phyloP scores from a whole-genome alignment of 75 land plant genomes.

The Sequoia sempervirens region DNA sequence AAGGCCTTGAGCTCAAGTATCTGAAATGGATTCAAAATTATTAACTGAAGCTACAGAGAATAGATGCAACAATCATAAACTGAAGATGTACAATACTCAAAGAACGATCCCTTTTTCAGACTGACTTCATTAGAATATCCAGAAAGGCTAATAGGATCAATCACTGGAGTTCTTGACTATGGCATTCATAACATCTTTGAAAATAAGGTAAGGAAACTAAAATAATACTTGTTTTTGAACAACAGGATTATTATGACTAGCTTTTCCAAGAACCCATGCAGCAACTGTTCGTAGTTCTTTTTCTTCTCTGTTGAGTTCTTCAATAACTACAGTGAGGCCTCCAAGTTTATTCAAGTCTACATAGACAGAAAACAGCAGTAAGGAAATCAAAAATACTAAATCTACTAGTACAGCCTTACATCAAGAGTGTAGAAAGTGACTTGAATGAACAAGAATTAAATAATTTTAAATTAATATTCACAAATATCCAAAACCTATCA shows the following conservation, averaged over 20 bases:
- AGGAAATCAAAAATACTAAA: not conserved
- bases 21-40: slow-evolving; percentile 23
- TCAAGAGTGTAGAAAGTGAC: not conserved
- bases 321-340: slow-evolving; percentile 57
- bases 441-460: not conserved
- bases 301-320: slow-evolving; percentile 66
- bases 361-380: not conserved
- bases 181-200: not conserved
- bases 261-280: slow-evolving; percentile 95
- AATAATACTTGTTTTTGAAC: slow-evolving; percentile 74
- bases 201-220: not conserved
- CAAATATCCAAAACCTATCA: not conserved
- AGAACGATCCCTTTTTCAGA: not conserved
- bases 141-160: not conserved
- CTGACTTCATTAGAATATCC: not conserved
- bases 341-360: slow-evolving; percentile 93
- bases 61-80: not conserved
- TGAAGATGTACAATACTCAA: not conserved
- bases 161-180: not conserved
- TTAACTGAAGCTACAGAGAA: not conserved
- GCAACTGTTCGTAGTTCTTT: slow-evolving; percentile 64
- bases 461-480: not conserved
- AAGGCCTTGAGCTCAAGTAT: not conserved
- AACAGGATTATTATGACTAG: slow-evolving; percentile 81
- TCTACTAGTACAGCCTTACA: not conserved